phyloP scores from a whole-genome alignment of 257 asterid genomes.

The Solanum arcanum region DNA sequence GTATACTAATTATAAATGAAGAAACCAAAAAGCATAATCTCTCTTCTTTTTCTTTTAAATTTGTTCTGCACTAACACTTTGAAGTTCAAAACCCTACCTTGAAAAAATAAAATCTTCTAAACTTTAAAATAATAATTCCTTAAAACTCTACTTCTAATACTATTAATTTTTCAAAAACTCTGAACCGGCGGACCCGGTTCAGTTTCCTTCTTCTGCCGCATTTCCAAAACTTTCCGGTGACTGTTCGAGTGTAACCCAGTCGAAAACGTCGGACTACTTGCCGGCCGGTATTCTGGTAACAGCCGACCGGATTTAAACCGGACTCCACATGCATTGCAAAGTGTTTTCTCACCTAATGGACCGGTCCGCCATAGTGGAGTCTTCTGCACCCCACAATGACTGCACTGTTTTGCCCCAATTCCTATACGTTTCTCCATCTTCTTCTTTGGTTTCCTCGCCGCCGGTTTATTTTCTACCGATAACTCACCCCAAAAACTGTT shows the following conservation, averaged over 20 bases:
- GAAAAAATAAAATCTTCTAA: background rate
- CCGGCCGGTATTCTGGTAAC: constrained; percentile 32
- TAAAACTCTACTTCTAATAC: background rate
- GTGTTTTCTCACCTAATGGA: constrained; percentile 26
- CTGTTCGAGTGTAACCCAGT: constrained; percentile 20
- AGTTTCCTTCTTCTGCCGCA: constrained; percentile 21
- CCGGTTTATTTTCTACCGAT: constrained; percentile 4
- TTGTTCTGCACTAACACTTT: background rate
- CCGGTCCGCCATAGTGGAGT: constrained; percentile 33
- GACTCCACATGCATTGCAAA: constrained; percentile 33
- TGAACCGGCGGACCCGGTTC: constrained; percentile 6
- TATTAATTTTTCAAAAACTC: constrained; percentile 1
- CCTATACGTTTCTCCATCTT: constrained; percentile 7
- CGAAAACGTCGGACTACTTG: constrained; percentile 32
- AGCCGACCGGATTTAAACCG: constrained; percentile 29
- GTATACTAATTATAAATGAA: background rate
- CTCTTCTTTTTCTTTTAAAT: background rate
- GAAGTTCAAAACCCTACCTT: background rate
- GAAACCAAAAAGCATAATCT: background rate
- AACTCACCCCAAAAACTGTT: background rate
- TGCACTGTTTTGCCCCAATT: constrained; percentile 4
- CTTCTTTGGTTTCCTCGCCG: constrained; percentile 17
- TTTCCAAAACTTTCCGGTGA: constrained; percentile 29
- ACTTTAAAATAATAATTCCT: background rate
- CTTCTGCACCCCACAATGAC: constrained; percentile 26